These are phyloP conservation scores for Magnolia changhungtana DNA, from an alignment of 164 flowering plant genomes.

Conservation along the genomic window DNA sequence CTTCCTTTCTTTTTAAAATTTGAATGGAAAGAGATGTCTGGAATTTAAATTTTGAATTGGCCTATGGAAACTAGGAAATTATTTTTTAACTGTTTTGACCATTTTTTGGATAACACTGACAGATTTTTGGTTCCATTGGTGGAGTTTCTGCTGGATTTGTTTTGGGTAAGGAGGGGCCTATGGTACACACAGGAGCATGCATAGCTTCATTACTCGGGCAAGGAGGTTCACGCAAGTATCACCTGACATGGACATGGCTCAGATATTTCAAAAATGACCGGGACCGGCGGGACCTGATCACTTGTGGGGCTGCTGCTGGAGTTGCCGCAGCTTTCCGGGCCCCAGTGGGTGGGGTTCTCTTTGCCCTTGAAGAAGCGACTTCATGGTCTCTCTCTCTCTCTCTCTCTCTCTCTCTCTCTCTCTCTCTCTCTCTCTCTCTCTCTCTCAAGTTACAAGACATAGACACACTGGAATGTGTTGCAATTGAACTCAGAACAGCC, in stretches of 20 bases:
- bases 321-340: conserved; percentile 97
- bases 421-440: too few species aligned
- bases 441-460: too few species aligned
- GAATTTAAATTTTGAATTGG: neutral
- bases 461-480: too few species aligned
- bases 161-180: conserved; percentile 95
- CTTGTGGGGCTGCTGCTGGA: conserved; percentile 98
- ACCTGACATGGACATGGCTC: conserved; percentile 89
- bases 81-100: neutral
- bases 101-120: conserved; percentile 7
- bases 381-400: conserved; percentile 55
- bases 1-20: too few species aligned
- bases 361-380: conserved; percentile 94
- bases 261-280: conserved; percentile 87
- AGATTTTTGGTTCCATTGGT: conserved; percentile 81
- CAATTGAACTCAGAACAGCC: too few species aligned
- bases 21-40: neutral
- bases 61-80: neutral
- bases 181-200: conserved; percentile 99
- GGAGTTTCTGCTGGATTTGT: conserved; percentile 90
- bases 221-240: conserved; percentile 85
- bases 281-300: conserved; percentile 85
- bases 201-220: conserved; percentile 86
- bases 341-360: conserved; percentile 92
- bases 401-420: neutral